Evolutionary conservation across 768 basidiomycete species (phyloP).

Genomic region (Amanita pallidorosea): DNA sequence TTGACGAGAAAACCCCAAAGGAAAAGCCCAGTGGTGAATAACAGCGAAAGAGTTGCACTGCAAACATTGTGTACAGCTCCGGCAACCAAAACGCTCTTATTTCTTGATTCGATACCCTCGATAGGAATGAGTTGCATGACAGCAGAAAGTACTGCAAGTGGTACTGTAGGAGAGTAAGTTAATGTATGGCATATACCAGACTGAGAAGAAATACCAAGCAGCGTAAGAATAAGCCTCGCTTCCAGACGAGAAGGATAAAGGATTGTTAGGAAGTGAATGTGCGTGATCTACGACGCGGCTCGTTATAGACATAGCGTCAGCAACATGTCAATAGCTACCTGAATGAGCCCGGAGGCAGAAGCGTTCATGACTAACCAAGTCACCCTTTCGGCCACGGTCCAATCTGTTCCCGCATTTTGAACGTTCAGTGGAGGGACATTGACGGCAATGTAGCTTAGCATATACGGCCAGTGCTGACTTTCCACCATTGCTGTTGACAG

Average conservation of each 20-base stretch:
- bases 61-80: slow-evolving; percentile 84
- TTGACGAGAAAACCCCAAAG: slow-evolving; percentile 93
- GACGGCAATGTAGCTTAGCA: slow-evolving; percentile 86
- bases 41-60: slow-evolving; percentile 91
- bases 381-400: slow-evolving; percentile 55
- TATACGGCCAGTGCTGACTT: slow-evolving; percentile 84
- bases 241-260: slow-evolving; percentile 90
- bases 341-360: slow-evolving; percentile 71
- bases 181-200: neutral
- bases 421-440: slow-evolving; percentile 51
- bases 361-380: slow-evolving; percentile 89
- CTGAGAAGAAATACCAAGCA: slow-evolving; percentile 51
- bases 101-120: slow-evolving; percentile 15
- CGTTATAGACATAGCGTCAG: neutral
- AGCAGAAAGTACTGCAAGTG: slow-evolving; percentile 77
- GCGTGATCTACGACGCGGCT: slow-evolving; percentile 58
- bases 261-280: slow-evolving; percentile 94
- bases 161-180: slow-evolving; percentile 32
- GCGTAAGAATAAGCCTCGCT: slow-evolving; percentile 70
- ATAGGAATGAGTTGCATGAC: slow-evolving; percentile 79
- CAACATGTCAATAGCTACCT: slow-evolving; percentile 36
- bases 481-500: slow-evolving; percentile 46
- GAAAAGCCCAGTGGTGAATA: slow-evolving; percentile 82
- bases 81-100: slow-evolving; percentile 40
- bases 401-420: slow-evolving; percentile 22